Base-by-base conservation (phyloP, 192 early-diverging fungal species). In the Ambispora gerdemannii region DNA sequence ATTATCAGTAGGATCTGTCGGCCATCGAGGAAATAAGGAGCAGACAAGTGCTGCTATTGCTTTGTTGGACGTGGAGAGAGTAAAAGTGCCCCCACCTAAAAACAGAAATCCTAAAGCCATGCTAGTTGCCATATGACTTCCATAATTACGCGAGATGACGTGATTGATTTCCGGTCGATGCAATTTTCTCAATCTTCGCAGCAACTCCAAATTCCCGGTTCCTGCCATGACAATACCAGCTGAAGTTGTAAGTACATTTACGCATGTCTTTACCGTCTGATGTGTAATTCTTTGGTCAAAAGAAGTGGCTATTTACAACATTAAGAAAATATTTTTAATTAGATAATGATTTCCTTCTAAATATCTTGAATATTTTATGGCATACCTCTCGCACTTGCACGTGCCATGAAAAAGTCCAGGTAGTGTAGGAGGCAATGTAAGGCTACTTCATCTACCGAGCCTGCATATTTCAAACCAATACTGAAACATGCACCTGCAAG, bases 41-140 rank as follows among this genome's bases (percentile, higher is more conserved):
- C 87, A 89, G 2, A 92, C 66, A 1, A 93, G 76, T 1, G 79
- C 83, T 2, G 89, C 93, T 13, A 91, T 82, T 4, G 88, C 80
- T 63, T 79, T 66, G 53, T 90, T 83, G 25, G 83, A 80, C 1
- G 84, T 86, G 13, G 84, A 84, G 4, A 95, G 73, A 0, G 90
- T 93, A 62, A 83, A 88, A 31, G 70, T 76, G 15, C 90, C 93
- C 3, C 84, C 85, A 1, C 88, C 89, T 22, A 90, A 67, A 78
- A 92, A 93, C 31, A 93, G 72, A 56, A 95, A 78, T 0, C 93
- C 93, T 17, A 92, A 67, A 0, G 93, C 83, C 89, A 93, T 90
- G 50, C 87, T 82, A 2, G 81, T 77, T 0, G 90, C 85, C 80
- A 91, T 82, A 59, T 93, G 88, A 34, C 75, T 82, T 4, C 92